Percentiles rank a stretch among this genome's conserved stretches.
phyloP scores from a whole-genome alignment of 768 basidiomycete genomes.

The Porphyrellus cyaneotinctus region DNA sequence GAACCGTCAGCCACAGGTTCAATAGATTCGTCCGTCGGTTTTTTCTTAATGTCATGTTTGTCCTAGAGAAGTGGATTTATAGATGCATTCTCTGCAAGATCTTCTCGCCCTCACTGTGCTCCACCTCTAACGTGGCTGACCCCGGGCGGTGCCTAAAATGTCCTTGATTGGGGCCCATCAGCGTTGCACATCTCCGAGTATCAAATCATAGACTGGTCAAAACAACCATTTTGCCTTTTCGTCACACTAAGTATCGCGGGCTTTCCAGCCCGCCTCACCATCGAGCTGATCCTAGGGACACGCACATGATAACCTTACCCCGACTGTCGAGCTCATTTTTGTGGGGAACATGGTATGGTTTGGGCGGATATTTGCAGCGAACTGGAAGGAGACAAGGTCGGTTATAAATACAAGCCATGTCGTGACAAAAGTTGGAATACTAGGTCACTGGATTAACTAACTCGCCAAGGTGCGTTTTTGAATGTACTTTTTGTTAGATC shows the following conservation, averaged over 20 bases:
- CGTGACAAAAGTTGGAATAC: conserved; percentile 85
- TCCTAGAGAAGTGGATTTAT: no score
- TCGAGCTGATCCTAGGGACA: no score
- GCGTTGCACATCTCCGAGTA: no score
- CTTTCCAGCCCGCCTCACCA: no score
- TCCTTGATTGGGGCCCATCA: no score
- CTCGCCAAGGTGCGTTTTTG: conserved; percentile 74
- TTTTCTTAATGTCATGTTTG: not conserved
- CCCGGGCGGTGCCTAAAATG: no score
- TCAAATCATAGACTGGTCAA: no score
- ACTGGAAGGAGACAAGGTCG: conserved; percentile 94
- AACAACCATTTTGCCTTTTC: no score
- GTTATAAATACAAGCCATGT: conserved; percentile 99
- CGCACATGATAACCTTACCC: conserved; percentile 36
- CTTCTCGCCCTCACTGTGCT: no score
- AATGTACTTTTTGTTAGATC: conserved; percentile 51
- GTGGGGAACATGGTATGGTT: conserved; percentile 92
- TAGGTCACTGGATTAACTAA: conserved; percentile 92
- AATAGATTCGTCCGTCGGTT: conserved; percentile 15
- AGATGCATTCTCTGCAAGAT: no score
- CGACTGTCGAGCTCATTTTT: conserved; percentile 77
- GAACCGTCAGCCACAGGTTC: not conserved
- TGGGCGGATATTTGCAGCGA: conserved; percentile 98
- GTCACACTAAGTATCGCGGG: no score
- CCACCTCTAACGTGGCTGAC: no score